Evolutionary conservation across 2,329 filamentous ascomycete species (phyloP), one percentile per base, ranked within the genome.

Genomic region (Chaetothyriales sp.): DNA sequence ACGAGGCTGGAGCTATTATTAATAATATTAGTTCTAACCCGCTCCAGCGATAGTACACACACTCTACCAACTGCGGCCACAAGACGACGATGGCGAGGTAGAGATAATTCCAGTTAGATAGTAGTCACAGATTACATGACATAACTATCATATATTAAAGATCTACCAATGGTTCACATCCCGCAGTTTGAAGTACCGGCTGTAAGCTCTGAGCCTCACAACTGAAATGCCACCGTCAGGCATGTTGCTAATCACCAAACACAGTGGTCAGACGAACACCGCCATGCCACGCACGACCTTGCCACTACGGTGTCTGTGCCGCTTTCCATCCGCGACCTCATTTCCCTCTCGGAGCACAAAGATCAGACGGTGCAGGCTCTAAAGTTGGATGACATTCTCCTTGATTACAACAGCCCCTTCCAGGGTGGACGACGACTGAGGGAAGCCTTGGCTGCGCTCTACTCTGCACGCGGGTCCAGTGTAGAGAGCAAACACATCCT

Each of bases 241-340:
- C n/a, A n/a, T n/a, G n/a, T n/a, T 15, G 15, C 32, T 39, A 15
- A 39, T 15, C 3, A n/a, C 10, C 15, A 5, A 15, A 15, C 10
- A 39, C 32, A 59, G 50, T 59, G 52, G 51, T 42, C 56, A 18
- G 50, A 51, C 26, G 50, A 42, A n/a, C 18, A 46, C 9, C 18
- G 45, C 9, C 32, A 47, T n/a, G 57, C 55, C 5, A 32, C 36
- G 44, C 46, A 52, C 47, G 89, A 93, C 64, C 76, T 90, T 47
- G 83, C 84, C 51, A 85, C 90, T 66, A 90, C 85, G 0, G 90
- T 85, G 62, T 83, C 79, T 51, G 79, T 82, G 2, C 86, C 83
- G 2, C 72, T 90, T 19, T 88, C 84, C 0, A 69, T 90, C 52
- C 73, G 83, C 20, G 77, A 88, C 46, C 72, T 90, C 2, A 68